Base-by-base conservation (phyloP, 2,329 filamentous ascomycete genomes). In the Ascocoryne sarcoides region DNA sequence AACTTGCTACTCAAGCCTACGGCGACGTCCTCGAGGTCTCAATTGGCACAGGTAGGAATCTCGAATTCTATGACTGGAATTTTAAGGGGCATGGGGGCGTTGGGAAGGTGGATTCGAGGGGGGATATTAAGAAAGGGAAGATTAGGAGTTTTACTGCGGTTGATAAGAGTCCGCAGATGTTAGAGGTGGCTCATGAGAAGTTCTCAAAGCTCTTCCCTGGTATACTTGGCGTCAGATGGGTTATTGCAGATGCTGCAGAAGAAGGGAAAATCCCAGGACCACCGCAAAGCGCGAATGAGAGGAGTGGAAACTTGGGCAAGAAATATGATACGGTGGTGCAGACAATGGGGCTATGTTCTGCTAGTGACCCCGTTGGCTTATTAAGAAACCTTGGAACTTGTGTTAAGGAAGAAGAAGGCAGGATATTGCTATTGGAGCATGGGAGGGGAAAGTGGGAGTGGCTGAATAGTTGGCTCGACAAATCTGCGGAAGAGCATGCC, bases 271-370 rank as follows among this genome's bases (percentile, higher is more conserved):
- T 55, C 36, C 56, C 58, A 29, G 44, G 45, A 16, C 47, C 53
- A 4, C 53, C 54, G 2, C 48, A 18, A 12, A 52, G 45, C 36
- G 38, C 47, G 3, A 46, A 51, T 39, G 53, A 55, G 37, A 48
- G 39, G 10, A 48, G 48, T 38, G 50, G 50, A 7, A 53, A 45
- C 21, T 34, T 51, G 28, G 40, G 44, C 3, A 36, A 36, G 18
- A 57, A 57, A 41, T 82, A 80, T 61, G 77, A 82, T 60, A 79
- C 75, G 2, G 62, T 81, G 28, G 55, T 81, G 20, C 76, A 81
- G 54, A 79, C 75, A 0, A 81, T 82, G 60, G 76, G 76, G 4
- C 66, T 82, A 18, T 82, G 77, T 60, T 77, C 72, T 51, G 76
- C 79, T 2, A 63, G 65, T 4, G 69, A 79, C 52, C 77, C 77